phyloP scores from a whole-genome alignment of 257 asterid genomes.

The Gentiana dahurica region DNA sequence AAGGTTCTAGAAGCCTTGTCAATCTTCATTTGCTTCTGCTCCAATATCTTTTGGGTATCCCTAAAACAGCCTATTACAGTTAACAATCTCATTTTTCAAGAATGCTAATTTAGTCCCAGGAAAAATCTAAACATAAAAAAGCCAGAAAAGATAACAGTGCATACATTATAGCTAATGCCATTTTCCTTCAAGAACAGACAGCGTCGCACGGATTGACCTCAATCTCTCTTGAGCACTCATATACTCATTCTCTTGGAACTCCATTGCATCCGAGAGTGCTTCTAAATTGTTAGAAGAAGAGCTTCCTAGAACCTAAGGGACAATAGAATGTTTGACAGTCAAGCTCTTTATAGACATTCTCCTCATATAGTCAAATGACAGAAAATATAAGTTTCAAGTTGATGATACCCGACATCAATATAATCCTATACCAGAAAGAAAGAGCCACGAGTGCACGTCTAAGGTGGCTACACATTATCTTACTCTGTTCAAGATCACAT shows the following conservation, averaged over 20 bases:
- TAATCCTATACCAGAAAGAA: no score
- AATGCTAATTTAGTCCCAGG: not conserved
- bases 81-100: no score
- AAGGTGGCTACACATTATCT: no score
- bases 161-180: conserved; percentile 52
- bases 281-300: conserved; percentile 24
- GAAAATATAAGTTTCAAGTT: no score
- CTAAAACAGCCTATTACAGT: conserved; percentile 23
- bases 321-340: not conserved
- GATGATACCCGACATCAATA: no score
- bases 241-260: conserved; percentile 75
- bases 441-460: no score
- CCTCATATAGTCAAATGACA: no score
- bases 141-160: conserved; percentile 14
- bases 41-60: conserved; percentile 42
- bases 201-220: conserved; percentile 61
- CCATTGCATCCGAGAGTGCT: conserved; percentile 64
- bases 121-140: conserved; percentile 1
- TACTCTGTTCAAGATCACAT: no score
- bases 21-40: conserved; percentile 51
- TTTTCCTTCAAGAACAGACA: conserved; percentile 72
- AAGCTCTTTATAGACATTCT: no score
- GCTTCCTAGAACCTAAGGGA: conserved; percentile 37
- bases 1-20: conserved; percentile 44
- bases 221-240: conserved; percentile 51